Percentiles rank a stretch among this genome's conserved stretches.
These are phyloP conservation scores for Didymella keratinophila DNA, from an alignment of 2,329 filamentous ascomycete species.

Conservation along the genomic window DNA sequence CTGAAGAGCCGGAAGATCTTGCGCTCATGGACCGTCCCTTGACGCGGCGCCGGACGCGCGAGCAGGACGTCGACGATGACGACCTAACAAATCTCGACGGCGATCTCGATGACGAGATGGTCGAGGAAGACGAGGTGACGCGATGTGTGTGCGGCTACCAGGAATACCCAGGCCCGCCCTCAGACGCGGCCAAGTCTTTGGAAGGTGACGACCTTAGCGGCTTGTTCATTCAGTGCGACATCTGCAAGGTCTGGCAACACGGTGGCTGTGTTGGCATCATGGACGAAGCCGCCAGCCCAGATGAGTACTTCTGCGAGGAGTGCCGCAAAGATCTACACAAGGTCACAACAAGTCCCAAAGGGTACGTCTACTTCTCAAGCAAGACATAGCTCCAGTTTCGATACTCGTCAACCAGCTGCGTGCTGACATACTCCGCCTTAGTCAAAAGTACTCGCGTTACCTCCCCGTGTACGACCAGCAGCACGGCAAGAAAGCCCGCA, in stretches of 20 bases:
- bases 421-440: constrained; percentile 43
- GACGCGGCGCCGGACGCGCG: constrained; percentile 81
- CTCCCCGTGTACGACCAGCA: constrained; percentile 65
- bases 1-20: constrained; percentile 69
- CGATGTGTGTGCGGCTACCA: constrained; percentile 93
- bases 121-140: constrained; percentile 83
- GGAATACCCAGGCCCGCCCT: constrained; percentile 85
- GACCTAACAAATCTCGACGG: constrained; percentile 58
- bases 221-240: constrained; percentile 97
- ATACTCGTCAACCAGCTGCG: neutral
- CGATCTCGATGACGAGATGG: constrained; percentile 68
- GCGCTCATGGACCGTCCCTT: constrained; percentile 69
- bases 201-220: constrained; percentile 81
- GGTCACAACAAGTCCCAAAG: constrained; percentile 79
- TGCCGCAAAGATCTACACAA: constrained; percentile 92
- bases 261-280: constrained; percentile 97
- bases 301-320: constrained; percentile 97
- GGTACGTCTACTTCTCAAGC: constrained; percentile 66
- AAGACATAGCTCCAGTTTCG: neutral
- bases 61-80: constrained; percentile 70
- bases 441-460: constrained; percentile 69
- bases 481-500: constrained; percentile 61
- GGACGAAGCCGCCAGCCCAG: constrained; percentile 89
- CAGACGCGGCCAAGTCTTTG: constrained; percentile 64
- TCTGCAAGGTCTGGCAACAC: constrained; percentile 98